These are phyloP conservation scores for Globisporangium camurandrum DNA, from an alignment of 352 stramenopile species.

Conservation along the genomic window DNA sequence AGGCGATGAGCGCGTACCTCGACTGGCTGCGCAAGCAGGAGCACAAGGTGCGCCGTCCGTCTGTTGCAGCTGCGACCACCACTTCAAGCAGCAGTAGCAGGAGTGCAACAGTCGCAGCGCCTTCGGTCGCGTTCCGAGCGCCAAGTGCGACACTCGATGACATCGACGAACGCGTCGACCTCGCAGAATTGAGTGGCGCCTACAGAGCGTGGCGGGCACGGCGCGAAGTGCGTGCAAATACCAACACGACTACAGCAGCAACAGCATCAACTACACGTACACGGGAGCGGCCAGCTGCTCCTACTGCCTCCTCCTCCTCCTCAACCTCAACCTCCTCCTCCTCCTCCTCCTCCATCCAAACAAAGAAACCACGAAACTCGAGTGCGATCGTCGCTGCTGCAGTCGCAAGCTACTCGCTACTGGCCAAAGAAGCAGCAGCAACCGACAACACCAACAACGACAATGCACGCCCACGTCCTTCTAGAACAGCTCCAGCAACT, in stretches of 20 bases:
- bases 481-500: conserved; percentile 1
- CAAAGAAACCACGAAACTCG: conserved; percentile 1
- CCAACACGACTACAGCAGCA: neutral
- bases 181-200: conserved; percentile 7
- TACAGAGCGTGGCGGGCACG: conserved; percentile 9
- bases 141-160: neutral
- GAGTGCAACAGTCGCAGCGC: neutral
- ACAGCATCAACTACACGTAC: neutral
- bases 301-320: neutral
- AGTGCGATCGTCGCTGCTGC: conserved; percentile 4
- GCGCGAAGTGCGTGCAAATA: neutral
- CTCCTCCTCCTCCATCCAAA: no score
- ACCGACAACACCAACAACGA: neutral
- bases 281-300: neutral
- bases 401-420: neutral
- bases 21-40: conserved; percentile 38
- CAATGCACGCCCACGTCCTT: conserved; percentile 6
- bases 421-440: neutral
- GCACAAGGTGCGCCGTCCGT: conserved; percentile 14
- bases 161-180: neutral
- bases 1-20: conserved; percentile 22
- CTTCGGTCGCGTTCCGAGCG: neutral
- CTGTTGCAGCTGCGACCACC: neutral
- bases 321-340: neutral
- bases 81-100: neutral